These are phyloP conservation scores for Eucalyptus victrix DNA, from an alignment of 345 rosid species.

Conservation along the genomic window DNA sequence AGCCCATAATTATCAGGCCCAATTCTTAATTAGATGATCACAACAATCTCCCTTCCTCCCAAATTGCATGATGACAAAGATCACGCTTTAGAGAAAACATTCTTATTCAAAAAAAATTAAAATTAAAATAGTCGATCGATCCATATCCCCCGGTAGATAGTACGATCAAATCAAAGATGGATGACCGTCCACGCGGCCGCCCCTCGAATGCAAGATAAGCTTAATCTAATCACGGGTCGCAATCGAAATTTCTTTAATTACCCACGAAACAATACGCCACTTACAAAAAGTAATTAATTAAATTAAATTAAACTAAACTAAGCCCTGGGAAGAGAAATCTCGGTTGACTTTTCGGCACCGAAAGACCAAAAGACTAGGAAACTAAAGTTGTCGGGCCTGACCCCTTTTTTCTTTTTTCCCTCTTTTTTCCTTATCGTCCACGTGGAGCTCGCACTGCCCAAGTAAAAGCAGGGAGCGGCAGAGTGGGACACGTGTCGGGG, in stretches of 20 bases:
- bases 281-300: background rate
- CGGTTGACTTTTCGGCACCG: background rate
- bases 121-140: background rate
- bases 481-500: background rate
- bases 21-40: background rate
- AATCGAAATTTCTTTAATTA: background rate
- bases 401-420: background rate
- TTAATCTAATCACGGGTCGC: accelerated
- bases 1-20: background rate
- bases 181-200: background rate
- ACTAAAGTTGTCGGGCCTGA: background rate
- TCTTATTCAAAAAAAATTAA: accelerated
- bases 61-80: background rate
- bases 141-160: background rate
- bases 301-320: background rate
- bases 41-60: background rate
- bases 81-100: background rate
- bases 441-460: background rate
- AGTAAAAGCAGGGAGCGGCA: background rate
- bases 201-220: background rate
- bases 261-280: background rate
- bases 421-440: background rate
- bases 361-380: background rate
- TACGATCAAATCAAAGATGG: background rate
- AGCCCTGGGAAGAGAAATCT: background rate